Conservation (phyloP, 140 eudicot genomes). For the Anethum foeniculum region DNA sequence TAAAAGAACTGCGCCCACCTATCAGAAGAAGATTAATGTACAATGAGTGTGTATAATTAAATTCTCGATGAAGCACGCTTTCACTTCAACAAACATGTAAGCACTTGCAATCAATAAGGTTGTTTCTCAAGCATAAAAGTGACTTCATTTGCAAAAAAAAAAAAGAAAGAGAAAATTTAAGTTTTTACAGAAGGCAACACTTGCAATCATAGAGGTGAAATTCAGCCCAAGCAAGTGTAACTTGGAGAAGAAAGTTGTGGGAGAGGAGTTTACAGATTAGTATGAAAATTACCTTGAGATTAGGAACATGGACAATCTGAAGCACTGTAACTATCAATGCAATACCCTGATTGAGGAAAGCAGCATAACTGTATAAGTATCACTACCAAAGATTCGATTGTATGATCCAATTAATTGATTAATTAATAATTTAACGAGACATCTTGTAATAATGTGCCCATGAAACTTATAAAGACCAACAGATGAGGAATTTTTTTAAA, state of each 20-base stretch:
- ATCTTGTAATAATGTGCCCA: not conserved
- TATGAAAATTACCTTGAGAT: constrained; percentile 58
- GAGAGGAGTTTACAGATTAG: not conserved
- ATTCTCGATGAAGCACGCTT: not conserved
- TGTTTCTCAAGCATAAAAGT: not conserved
- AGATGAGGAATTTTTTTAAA: not conserved
- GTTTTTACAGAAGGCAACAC: not conserved
- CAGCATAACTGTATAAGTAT: constrained; percentile 11
- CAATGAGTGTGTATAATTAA: not conserved
- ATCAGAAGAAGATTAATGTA: constrained; percentile 9
- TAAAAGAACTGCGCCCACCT: constrained; percentile 78
- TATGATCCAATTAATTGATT: not conserved
- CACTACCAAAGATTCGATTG: not conserved
- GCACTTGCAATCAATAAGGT: not conserved
- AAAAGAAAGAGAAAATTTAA: not conserved
- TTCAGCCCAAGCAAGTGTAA: not conserved
- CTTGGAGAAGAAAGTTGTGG: not conserved
- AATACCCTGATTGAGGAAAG: constrained; percentile 55
- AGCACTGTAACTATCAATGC: constrained; percentile 75
- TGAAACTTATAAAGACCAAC: not conserved
- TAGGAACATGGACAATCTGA: constrained; percentile 81
- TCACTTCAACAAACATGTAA: not conserved
- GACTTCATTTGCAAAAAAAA: not conserved
- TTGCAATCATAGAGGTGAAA: not conserved
- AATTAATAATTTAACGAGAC: not conserved